phyloP scores from a whole-genome alignment of 1,284 basidiomycete species.

The Rhizoctonia solani region DNA sequence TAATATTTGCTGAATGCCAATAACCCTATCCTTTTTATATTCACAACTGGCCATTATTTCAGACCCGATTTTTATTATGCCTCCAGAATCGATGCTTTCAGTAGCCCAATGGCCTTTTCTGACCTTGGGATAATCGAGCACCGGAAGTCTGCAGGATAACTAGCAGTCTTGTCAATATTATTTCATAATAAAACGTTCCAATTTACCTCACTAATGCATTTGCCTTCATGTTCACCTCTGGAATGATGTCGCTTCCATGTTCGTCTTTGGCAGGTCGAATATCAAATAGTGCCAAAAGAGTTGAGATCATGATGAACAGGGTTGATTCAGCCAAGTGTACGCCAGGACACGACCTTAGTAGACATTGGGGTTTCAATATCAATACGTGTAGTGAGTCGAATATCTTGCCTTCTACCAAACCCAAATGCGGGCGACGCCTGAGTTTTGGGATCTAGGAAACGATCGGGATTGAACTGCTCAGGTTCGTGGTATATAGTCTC shows the following conservation, averaged over 20 bases:
- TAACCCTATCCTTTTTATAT: no score
- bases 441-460: conserved; percentile 32
- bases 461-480: conserved; percentile 38
- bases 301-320: conserved; percentile 22
- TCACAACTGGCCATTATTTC: no score
- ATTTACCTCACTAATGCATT: conserved; percentile 14
- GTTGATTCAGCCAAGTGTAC: conserved; percentile 20
- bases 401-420: conserved; percentile 12
- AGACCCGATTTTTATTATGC: no score
- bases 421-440: conserved; percentile 6
- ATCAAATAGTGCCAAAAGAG: conserved; percentile 41
- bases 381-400: not conserved
- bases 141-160: not conserved
- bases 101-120: not conserved
- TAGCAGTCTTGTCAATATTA: not conserved
- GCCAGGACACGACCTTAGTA: conserved; percentile 26
- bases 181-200: not conserved
- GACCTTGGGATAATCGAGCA: conserved; percentile 21
- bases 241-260: conserved; percentile 12
- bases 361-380: not conserved
- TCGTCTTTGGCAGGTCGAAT: conserved; percentile 25
- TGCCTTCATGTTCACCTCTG: not conserved
- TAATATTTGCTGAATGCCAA: no score
- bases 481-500: conserved; percentile 34
- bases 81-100: not conserved